phyloP scores from a whole-genome alignment of 257 asterid species.

The Ligustrum vulgare region DNA sequence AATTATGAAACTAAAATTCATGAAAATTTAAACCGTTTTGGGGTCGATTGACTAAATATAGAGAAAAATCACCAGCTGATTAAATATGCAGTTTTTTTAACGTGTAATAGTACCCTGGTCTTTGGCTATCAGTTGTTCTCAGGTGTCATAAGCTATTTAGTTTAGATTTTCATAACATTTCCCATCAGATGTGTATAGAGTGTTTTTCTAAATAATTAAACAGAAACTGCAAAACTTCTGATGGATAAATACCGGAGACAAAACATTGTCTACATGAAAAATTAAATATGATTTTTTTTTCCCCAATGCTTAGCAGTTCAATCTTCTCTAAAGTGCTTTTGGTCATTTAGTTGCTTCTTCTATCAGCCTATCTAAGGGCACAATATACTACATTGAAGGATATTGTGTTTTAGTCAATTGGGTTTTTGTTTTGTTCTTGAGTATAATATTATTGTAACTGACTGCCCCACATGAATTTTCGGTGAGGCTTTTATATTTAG shows the following conservation, averaged over 20 bases:
- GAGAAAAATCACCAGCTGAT: slow-evolving; percentile 4
- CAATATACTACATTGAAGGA: not conserved
- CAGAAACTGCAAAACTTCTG: not conserved
- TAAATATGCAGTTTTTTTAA: slow-evolving; percentile 8
- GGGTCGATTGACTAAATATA: not conserved
- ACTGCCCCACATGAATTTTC: not conserved
- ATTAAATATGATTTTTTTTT: not conserved
- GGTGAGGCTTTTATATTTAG: slow-evolving; percentile 16
- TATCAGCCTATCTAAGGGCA: slow-evolving; percentile 5
- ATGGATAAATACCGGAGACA: not conserved
- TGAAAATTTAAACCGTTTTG: not conserved
- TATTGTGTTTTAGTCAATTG: not conserved
- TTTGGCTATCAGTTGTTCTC: slow-evolving; percentile 14
- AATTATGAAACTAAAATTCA: not conserved
- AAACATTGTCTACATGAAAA: not conserved
- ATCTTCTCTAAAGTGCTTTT: slow-evolving; percentile 13
- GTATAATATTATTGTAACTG: not conserved
- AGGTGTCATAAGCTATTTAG: not conserved
- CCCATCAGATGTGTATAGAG: not conserved
- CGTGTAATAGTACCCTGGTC: not conserved
- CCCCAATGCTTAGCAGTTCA: not conserved
- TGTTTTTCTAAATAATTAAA: slow-evolving; percentile 2
- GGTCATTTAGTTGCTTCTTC: slow-evolving; percentile 6
- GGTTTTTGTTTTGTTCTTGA: slow-evolving; percentile 1
- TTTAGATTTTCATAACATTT: slow-evolving; percentile 6